These are phyloP conservation scores for Aspergillus affinis DNA, from an alignment of 495 filamentous ascomycete genomes.

Conservation along the genomic window DNA sequence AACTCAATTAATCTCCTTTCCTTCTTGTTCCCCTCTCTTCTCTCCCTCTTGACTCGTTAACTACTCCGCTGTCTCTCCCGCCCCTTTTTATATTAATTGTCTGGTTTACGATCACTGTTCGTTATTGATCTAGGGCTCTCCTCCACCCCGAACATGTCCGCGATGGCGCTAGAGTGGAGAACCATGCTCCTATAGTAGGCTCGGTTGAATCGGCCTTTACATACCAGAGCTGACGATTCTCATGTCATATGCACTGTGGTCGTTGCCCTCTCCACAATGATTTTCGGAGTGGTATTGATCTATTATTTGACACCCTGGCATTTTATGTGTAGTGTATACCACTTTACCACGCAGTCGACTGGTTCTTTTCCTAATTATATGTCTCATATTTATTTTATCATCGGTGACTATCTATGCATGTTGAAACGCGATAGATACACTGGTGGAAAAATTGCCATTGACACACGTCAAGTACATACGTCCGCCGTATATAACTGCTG, in stretches of 20 bases:
- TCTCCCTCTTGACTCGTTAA: neutral
- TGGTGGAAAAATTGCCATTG: neutral
- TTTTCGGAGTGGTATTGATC: neutral
- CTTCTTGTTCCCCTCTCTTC: neutral
- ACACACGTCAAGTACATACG: neutral
- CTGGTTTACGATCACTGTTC: too few species aligned
- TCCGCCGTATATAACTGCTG: too few species aligned
- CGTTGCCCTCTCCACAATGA: neutral
- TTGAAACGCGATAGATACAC: neutral
- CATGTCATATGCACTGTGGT: neutral
- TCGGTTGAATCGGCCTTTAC: neutral
- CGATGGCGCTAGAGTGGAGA: neutral
- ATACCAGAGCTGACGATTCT: neutral
- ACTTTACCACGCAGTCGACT: neutral
- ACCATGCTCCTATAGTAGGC: neutral
- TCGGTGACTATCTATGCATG: neutral
- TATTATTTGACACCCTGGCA: neutral
- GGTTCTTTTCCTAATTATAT: neutral
- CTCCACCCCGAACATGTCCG: neutral
- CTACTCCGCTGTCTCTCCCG: neutral
- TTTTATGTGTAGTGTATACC: neutral
- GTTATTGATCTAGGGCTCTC: neutral
- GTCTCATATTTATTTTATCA: too few species aligned
- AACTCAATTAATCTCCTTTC: slow-evolving; percentile 10
- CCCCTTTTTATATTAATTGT: neutral